Base-by-base conservation (phyloP, 1,284 basidiomycete species). In the Paramarasmius palmivorus region DNA sequence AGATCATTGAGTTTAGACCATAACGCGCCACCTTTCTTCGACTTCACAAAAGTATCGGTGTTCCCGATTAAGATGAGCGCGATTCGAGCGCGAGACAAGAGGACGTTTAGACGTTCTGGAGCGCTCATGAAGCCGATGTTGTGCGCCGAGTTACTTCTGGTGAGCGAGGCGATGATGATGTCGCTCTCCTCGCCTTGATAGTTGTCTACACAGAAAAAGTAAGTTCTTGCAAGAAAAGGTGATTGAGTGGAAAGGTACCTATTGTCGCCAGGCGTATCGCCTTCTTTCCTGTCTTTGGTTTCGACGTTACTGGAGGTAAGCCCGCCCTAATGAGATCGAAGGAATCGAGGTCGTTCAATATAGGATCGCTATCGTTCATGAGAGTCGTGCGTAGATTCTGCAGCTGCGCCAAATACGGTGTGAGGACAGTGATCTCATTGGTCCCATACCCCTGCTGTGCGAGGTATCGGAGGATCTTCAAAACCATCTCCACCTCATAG, bases 151-250 rank as follows among this genome's bases (percentile, higher is more conserved):
- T 87, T 87, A 61, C 83, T 85, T 40, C 86, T 68, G 0, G 82
- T 84, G 10, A 88, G 64, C 7, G 78, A 82, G n/a, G 73, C 71
- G 23, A 88, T 73, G 25, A 88, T 82, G 42, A 88, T 81, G 22
- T 86, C 75, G 38, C 81, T 83, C 63, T 88, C 85, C 62, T 88
- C 86, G 20, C 86, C 86, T 59, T 88, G 85, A 55, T 83, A 84
- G 54, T 84, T 84, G 54, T 84, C 82, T 84, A 48, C 36, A 7
- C 22, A 34, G 19, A 44, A 47, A 29, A 15, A 52, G 47, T n/a
- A 60, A 44, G 46, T 46, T 29, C 36, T 38, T 39, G 37, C 49
- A 10, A 47, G 41, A 34, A 20, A 50, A 22, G 25, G 14, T 17
- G n/a, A 25, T 42, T 12, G 41, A 42, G 32, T 17, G 10, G 40